Conservation (phyloP, 192 early-diverging fungal genomes). For the Pilaira anomala region DNA sequence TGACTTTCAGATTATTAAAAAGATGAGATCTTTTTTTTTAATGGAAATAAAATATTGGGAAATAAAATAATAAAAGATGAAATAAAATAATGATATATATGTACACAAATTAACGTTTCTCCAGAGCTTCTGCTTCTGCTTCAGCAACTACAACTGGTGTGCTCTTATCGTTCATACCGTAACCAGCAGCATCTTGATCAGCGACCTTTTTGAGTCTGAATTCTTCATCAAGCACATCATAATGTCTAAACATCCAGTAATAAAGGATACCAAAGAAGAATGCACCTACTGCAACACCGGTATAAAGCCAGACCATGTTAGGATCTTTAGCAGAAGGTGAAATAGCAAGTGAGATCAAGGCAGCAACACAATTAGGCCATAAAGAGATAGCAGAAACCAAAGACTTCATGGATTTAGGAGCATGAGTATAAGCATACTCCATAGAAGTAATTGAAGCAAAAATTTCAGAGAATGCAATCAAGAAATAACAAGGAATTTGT, state of each 20-base stretch:
- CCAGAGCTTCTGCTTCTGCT: constrained; percentile 22
- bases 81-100: not conserved
- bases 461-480: constrained; percentile 57
- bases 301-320: constrained; percentile 53
- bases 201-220: constrained; percentile 9
- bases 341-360: constrained; percentile 57
- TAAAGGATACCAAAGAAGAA: constrained; percentile 43
- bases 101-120: not conserved
- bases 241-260: constrained; percentile 51
- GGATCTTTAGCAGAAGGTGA: constrained; percentile 52
- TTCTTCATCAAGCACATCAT: constrained; percentile 46
- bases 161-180: not conserved
- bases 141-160: not conserved
- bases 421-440: constrained; percentile 62
- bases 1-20: too few species aligned
- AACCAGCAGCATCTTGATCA: not conserved
- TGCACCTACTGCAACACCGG: constrained; percentile 42
- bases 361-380: constrained; percentile 55
- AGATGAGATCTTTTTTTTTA: too few species aligned
- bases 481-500: constrained; percentile 55
- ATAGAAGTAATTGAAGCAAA: constrained; percentile 65
- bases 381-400: constrained; percentile 60
- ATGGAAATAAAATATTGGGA: too few species aligned
- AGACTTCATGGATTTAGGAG: constrained; percentile 60
- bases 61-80: too few species aligned